These are phyloP conservation scores for Penicillium brasilianum DNA, from an alignment of 2,329 filamentous ascomycete genomes.

Conservation along the genomic window DNA sequence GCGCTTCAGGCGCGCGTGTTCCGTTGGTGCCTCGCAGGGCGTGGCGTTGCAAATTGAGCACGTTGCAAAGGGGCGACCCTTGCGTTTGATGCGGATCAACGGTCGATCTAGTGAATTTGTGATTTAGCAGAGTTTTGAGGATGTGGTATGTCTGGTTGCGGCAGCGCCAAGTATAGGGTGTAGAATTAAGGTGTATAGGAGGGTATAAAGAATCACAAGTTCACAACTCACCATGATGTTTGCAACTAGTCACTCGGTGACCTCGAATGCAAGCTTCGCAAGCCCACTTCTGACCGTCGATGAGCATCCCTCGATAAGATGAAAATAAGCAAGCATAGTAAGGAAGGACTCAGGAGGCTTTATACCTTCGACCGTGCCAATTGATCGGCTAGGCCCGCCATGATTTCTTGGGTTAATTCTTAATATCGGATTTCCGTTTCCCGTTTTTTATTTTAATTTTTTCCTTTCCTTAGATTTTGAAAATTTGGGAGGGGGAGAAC, in stretches of 20 bases:
- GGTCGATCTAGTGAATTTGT: conserved; percentile 70
- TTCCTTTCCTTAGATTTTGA: conserved; percentile 1
- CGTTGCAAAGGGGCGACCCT: conserved; percentile 94
- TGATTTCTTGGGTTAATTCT: not conserved
- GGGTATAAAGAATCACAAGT: not conserved
- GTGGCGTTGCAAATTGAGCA: conserved; percentile 85
- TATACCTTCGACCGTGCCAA: conserved; percentile 21
- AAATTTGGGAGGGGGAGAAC: not conserved
- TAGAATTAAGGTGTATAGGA: not conserved
- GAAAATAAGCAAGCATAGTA: conserved; percentile 12
- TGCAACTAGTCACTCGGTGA: conserved; percentile 95
- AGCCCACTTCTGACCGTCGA: conserved; percentile 94
- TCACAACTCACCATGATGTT: conserved; percentile 78
- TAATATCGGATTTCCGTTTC: conserved; percentile 8
- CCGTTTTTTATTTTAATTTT: not conserved
- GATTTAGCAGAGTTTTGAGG: not conserved
- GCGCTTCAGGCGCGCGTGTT: conserved; percentile 71
- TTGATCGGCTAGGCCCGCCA: conserved; percentile 12
- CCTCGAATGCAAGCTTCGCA: conserved; percentile 96
- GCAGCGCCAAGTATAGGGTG: not conserved
- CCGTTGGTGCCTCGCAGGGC: conserved; percentile 87
- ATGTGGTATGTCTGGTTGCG: not conserved
- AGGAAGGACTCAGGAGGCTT: conserved; percentile 18
- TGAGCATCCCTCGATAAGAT: conserved; percentile 64
- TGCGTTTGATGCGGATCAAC: conserved; percentile 93